Evolutionary conservation across 2,329 filamentous ascomycete species (phyloP).

Genomic region (Emergomyces orientalis): DNA sequence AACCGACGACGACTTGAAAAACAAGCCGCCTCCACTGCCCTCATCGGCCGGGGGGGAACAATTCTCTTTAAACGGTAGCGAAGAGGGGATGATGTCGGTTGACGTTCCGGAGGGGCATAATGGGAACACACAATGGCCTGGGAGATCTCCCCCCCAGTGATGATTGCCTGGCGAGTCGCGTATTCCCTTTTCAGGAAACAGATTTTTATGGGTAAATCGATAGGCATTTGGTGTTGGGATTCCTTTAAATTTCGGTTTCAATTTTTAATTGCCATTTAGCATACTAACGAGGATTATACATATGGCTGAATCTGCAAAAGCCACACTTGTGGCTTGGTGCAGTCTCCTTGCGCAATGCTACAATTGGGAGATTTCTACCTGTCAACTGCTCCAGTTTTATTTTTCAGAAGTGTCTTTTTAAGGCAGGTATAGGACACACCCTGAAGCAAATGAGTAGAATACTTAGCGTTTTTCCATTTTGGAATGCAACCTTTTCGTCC

Average conservation of each 20-base stretch:
- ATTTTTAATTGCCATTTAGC: not conserved
- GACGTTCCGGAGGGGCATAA: not conserved
- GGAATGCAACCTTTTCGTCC: not conserved
- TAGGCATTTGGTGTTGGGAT: not conserved
- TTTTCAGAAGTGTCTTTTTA: not conserved
- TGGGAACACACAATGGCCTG: too few species aligned
- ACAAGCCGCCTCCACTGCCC: not conserved
- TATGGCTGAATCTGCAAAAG: not conserved
- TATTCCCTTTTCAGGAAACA: not conserved
- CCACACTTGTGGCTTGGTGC: not conserved
- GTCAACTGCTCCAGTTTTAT: not conserved
- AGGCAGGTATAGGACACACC: not conserved
- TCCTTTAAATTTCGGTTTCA: not conserved
- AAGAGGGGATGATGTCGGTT: not conserved
- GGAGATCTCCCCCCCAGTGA: not conserved
- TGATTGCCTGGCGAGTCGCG: not conserved
- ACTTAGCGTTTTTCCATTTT: not conserved
- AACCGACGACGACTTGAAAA: not conserved
- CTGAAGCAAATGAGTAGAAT: not conserved
- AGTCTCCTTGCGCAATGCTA: not conserved
- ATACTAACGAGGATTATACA: too few species aligned
- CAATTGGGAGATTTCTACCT: too few species aligned
- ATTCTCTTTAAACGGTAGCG: not conserved
- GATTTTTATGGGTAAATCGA: not conserved
- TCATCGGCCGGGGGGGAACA: not conserved